A percentile compares a stretch with the other conserved stretches of the same genome.
Conservation (phyloP, 441 rosid species). For the Flueggea neowawraea region DNA sequence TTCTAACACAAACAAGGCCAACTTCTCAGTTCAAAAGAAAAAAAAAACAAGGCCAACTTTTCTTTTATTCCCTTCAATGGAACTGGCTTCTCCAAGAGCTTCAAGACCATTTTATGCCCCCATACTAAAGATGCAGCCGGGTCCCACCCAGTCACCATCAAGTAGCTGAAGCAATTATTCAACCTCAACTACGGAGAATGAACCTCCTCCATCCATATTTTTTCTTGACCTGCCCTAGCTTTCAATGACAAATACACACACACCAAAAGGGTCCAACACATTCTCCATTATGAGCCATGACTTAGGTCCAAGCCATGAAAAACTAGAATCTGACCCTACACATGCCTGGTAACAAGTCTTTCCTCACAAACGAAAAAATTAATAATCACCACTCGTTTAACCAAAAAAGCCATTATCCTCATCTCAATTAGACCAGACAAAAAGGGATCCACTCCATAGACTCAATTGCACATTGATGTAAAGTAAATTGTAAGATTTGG, state of each 20-base stretch:
- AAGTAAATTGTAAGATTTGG: slow-evolving; percentile 1
- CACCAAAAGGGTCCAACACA: slow-evolving; percentile 18
- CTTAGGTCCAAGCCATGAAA: slow-evolving; percentile 1
- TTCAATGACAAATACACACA: slow-evolving; percentile 8
- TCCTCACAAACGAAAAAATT: neutral
- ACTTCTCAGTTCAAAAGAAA: too few relatives aligned
- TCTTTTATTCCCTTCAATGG: too few relatives aligned
- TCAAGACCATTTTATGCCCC: neutral
- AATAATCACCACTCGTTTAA: slow-evolving; percentile 17
- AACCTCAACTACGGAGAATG: slow-evolving; percentile 1
- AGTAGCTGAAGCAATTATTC: slow-evolving; percentile 7
- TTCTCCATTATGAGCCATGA: slow-evolving; percentile 11
- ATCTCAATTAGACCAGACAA: slow-evolving; percentile 11
- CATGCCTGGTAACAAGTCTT: slow-evolving; percentile 13
- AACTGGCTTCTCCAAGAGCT: neutral
- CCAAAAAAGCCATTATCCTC: slow-evolving; percentile 11
- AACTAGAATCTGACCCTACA: slow-evolving; percentile 35
- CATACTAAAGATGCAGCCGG: slow-evolving; percentile 8
- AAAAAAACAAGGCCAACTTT: too few relatives aligned
- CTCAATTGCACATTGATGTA: slow-evolving; percentile 6
- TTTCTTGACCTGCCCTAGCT: slow-evolving; percentile 2
- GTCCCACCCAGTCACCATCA: slow-evolving; percentile 12
- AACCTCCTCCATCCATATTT: slow-evolving; percentile 17
- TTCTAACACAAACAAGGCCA: too few relatives aligned
- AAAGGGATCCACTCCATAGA: slow-evolving; percentile 2